phyloP scores from a whole-genome alignment of 116 monocot species.

The Papilionanthe hybrid region DNA sequence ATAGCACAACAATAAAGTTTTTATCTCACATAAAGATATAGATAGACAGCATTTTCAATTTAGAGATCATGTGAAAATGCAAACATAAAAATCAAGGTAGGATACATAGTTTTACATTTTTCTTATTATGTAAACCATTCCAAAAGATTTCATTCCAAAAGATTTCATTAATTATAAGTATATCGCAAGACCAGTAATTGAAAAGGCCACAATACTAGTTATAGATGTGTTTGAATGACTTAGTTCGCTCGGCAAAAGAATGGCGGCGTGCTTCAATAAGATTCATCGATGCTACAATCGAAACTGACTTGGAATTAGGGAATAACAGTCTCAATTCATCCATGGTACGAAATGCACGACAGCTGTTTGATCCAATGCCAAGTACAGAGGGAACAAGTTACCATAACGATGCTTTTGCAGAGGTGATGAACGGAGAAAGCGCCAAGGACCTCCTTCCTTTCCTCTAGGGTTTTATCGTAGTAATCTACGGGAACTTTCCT shows the following conservation, averaged over 20 bases:
- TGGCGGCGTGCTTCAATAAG: not conserved
- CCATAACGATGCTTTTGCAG: conserved; percentile 98
- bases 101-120: no score
- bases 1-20: not conserved
- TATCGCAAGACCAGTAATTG: no score
- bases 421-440: conserved; percentile 76
- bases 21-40: not conserved
- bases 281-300: not conserved
- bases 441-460: conserved; percentile 48
- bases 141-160: no score
- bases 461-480: conserved; percentile 63
- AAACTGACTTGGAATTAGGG: not conserved
- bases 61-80: no score
- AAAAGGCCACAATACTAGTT: no score
- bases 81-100: no score
- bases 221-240: no score
- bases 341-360: not conserved
- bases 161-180: no score
- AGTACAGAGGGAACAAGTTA: conserved; percentile 17
- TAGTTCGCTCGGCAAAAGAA: not conserved
- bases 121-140: no score
- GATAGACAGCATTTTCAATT: not conserved
- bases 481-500: conserved; percentile 72
- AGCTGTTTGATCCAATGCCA: conserved; percentile 39
- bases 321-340: not conserved